These are phyloP conservation scores for Nicotiana rustica DNA, from an alignment of 305 asterid species.

Conservation along the genomic window DNA sequence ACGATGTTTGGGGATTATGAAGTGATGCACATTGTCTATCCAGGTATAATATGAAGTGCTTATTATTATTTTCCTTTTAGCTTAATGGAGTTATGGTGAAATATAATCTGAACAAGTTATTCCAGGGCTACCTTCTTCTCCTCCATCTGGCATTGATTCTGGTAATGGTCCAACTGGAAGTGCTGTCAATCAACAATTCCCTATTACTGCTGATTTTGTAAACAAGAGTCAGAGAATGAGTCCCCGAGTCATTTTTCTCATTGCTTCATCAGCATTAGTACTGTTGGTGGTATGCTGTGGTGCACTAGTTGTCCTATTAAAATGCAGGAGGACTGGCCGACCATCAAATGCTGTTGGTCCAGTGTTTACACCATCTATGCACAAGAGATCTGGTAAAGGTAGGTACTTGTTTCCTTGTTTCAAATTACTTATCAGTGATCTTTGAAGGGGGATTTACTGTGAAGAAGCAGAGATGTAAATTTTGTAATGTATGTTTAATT, in stretches of 20 bases:
- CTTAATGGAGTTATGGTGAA: slow-evolving; percentile 27
- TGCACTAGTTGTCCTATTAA: slow-evolving; percentile 68
- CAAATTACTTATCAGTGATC: slow-evolving; percentile 37
- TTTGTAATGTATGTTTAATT: slow-evolving; percentile 16
- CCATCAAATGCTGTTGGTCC: slow-evolving; percentile 91
- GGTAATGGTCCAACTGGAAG: slow-evolving; percentile 84
- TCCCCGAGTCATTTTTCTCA: slow-evolving; percentile 70
- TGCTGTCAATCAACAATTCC: slow-evolving; percentile 73
- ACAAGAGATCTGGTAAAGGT: slow-evolving; percentile 82
- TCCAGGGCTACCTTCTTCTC: slow-evolving; percentile 86
- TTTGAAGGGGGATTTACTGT: slow-evolving; percentile 18
- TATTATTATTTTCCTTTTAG: slow-evolving; percentile 5
- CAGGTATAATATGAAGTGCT: slow-evolving; percentile 61
- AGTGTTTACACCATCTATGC: slow-evolving; percentile 58
- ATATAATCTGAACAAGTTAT: slow-evolving; percentile 41
- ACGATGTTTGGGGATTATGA: slow-evolving; percentile 92
- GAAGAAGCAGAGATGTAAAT: slow-evolving; percentile 1
- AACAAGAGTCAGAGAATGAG: slow-evolving; percentile 72
- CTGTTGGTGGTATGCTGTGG: slow-evolving; percentile 79
- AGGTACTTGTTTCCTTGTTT: slow-evolving; percentile 32
- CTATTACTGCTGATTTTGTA: slow-evolving; percentile 70
- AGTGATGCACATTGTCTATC: slow-evolving; percentile 68
- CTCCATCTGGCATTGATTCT: slow-evolving; percentile 61
- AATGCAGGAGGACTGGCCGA: slow-evolving; percentile 72
- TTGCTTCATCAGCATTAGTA: slow-evolving; percentile 78